Evolutionary conservation across 768 basidiomycete species (phyloP).

Genomic region (Dacryopinax spathularia): DNA sequence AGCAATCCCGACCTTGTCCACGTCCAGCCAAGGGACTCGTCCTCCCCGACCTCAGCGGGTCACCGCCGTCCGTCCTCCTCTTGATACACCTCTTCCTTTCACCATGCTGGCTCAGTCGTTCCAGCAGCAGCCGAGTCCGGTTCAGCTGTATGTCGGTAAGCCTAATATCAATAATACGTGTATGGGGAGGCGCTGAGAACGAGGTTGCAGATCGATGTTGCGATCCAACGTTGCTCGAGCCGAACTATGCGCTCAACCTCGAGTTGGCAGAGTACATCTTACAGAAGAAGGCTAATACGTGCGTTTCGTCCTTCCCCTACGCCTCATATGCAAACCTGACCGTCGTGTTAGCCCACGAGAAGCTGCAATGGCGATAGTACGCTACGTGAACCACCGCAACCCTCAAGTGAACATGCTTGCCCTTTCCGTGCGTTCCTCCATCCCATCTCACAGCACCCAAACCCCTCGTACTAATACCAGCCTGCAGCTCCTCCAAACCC

Average conservation of each 20-base stretch:
- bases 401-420: conserved; percentile 81
- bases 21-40: neutral
- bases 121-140: neutral
- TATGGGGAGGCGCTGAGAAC: neutral
- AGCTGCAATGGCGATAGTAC: conserved; percentile 70
- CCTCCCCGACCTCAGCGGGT: too few species aligned
- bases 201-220: conserved; percentile 27
- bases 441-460: neutral
- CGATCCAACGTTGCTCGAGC: conserved; percentile 71
- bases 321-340: neutral
- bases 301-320: conserved; percentile 21
- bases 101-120: conserved; percentile 1
- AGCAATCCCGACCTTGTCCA: neutral
- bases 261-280: conserved; percentile 91
- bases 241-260: conserved; percentile 82
- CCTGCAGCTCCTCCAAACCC: conserved; percentile 58
- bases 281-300: conserved; percentile 93
- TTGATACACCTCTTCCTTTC: neutral
- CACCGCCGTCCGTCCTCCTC: too few species aligned
- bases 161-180: neutral
- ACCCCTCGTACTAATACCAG: neutral
- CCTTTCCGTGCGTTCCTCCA: conserved; percentile 32
- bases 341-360: conserved; percentile 58
- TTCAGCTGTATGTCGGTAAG: neutral
- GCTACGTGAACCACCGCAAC: conserved; percentile 81